Percentiles rank a stretch among this genome's conserved stretches.
These are phyloP conservation scores for Aschersonia sp. DNA, from an alignment of 2,329 filamentous ascomycete genomes.

Conservation along the genomic window DNA sequence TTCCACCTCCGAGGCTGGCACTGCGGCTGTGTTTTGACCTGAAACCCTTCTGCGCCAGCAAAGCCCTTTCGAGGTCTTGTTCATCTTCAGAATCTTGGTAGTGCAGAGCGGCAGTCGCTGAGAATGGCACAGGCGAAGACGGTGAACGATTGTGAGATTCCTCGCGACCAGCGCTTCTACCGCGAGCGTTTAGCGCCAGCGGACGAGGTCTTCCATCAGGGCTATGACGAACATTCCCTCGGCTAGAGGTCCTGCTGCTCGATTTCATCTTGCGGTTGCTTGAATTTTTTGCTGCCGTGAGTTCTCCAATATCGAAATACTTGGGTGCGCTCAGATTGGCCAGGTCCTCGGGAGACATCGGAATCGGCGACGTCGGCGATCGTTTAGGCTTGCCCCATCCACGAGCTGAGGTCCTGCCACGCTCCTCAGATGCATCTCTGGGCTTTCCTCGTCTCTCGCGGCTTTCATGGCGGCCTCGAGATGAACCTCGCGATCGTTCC, in stretches of 20 bases:
- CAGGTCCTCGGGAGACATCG: conserved; percentile 85
- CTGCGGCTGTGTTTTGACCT: conserved; percentile 39
- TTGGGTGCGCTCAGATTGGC: conserved; percentile 42
- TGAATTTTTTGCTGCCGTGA: conserved; percentile 26
- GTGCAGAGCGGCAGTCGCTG: conserved; percentile 25
- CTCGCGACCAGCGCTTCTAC: conserved; percentile 46
- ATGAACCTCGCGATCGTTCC: conserved; percentile 27
- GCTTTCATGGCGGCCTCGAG: conserved; percentile 30
- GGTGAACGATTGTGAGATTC: conserved; percentile 54
- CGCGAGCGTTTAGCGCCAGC: conserved; percentile 36
- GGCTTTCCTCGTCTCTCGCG: conserved; percentile 34
- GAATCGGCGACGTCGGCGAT: conserved; percentile 81
- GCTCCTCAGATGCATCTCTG: conserved; percentile 52
- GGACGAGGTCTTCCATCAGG: conserved; percentile 26
- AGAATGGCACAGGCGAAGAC: conserved; percentile 66
- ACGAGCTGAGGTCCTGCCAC: conserved; percentile 50
- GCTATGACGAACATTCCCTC: conserved; percentile 30
- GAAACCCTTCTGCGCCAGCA: conserved; percentile 40
- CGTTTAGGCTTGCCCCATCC: conserved; percentile 63
- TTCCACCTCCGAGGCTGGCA: conserved; percentile 20
- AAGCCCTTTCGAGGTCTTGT: conserved; percentile 38
- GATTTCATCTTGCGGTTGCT: conserved; percentile 15
- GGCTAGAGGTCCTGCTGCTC: conserved; percentile 34
- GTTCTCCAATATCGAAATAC: conserved; percentile 20
- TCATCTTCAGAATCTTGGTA: conserved; percentile 47